Base-by-base conservation (phyloP, 805 yeast species). In the Starmerella cellae region DNA sequence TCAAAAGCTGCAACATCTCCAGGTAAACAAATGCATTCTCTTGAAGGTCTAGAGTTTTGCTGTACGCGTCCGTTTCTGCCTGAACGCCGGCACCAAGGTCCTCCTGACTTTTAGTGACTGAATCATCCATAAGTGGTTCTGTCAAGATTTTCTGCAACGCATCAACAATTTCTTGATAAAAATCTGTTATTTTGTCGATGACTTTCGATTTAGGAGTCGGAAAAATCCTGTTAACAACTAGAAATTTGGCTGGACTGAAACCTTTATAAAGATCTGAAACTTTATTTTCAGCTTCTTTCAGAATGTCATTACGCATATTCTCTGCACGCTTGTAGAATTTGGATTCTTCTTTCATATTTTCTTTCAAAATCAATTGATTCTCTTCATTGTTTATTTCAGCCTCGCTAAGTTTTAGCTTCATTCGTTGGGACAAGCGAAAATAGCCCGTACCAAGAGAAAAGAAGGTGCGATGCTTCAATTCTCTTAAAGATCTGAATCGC, bases 1-100 rank as follows among this genome's bases (percentile, higher is more conserved):
- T 44, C 5, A 61, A 41, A 24, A 53, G 53, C 38, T 62, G 59
- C 3, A 65, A 39, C 8, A 59, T 56, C 33, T 61, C 67, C 5
- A 61, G 44, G 27, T 57, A 57, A 3, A 50, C 48, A 33, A 50
- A 60, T 0, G 79, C 79, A 44, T 71, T 67, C 44, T 80, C 93
- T 58, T 88, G 97, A 37, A 73, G 77, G 33, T 74, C 73, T 38
- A 88, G 64, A 0, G 94, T 77, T 4, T 70, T 71, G 11, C 74
- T 77, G 59, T 87, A 91, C 54, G 85, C 96, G 38, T 75, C 80
- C 13, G 87, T 85, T 40, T 77, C 75, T 2, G 77, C 75, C 32
- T 65, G 67, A 1, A 60, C 31, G 5, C 39, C 59, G 8, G 61
- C 63, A 9, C 34, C 39, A 10, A 23, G 19, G 4, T 36, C 26